Conservation (phyloP, 2,329 filamentous ascomycete species). For the Hymenoscyphus fructigenus region DNA sequence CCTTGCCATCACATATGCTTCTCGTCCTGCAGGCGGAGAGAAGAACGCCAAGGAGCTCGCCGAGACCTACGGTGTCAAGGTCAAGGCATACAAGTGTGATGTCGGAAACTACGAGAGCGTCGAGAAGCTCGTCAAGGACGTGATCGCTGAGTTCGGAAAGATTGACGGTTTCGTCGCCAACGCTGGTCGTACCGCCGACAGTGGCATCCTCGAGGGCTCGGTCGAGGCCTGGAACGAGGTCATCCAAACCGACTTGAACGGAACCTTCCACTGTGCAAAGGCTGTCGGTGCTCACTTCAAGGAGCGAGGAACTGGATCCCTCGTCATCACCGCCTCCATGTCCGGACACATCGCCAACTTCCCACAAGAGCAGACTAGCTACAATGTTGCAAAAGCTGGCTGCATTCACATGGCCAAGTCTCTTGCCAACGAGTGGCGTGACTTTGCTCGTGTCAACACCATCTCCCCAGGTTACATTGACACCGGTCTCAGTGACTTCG, state of each 20-base stretch:
- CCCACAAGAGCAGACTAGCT: constrained; percentile 65
- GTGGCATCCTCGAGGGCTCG: constrained; percentile 65
- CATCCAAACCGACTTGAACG: constrained; percentile 65
- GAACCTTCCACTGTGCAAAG: constrained; percentile 66
- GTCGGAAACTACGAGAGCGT: constrained; percentile 55
- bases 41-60: constrained; percentile 63
- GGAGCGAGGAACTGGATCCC: constrained; percentile 60
- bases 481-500: constrained; percentile 63
- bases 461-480: constrained; percentile 68
- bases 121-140: constrained; percentile 53
- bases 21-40: constrained; percentile 59
- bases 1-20: constrained; percentile 66
- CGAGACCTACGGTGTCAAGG: constrained; percentile 62
- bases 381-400: constrained; percentile 65
- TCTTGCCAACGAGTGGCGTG: constrained; percentile 53
- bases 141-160: constrained; percentile 66
- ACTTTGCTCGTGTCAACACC: constrained; percentile 66
- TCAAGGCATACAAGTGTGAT: constrained; percentile 66
- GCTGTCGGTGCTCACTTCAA: constrained; percentile 67
- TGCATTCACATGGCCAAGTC: constrained; percentile 37
- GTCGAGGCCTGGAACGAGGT: constrained; percentile 66
- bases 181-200: constrained; percentile 68
- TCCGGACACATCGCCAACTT: constrained; percentile 54
- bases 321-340: constrained; percentile 68
- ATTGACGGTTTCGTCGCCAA: constrained; percentile 68